Base-by-base conservation (phyloP, 257 asterid genomes). In the Anisodus tanguticus region DNA sequence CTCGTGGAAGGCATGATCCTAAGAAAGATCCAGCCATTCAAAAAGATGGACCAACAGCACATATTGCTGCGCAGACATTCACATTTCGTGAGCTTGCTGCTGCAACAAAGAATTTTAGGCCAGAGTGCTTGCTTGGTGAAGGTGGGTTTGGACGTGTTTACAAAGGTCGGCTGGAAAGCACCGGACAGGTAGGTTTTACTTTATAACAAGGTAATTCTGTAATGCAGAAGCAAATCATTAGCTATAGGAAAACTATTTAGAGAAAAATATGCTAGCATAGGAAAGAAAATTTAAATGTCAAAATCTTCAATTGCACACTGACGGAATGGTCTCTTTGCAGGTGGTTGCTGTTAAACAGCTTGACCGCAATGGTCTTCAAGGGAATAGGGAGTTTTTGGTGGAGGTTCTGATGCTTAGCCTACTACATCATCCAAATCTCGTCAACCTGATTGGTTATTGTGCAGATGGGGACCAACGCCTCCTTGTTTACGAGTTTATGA, bases 391-490 rank as follows among this genome's bases (percentile, higher is more conserved):
- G 83, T 94, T 94, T 87, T 88, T 94, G 87, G 99, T 96, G 86
- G 99, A 96, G 95, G 98, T 96, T 91, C 98, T 96, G 85, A 96
- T 96, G 99, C 99, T 96, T 91, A 96, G 99, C 92, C 90, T 96
- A 80, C 89, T 93, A 62, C 98, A 96, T 88, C 98, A 96, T 88
- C 92, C 90, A 64, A 96, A 96, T 88, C 98, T 96, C 0, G 99
- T 96, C 79, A 96, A 96, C 90, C 93, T 96, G 94, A 96, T 93
- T 19, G 99, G 99, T 86, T 96, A 96, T 89, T 96, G 98, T 88
- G 99, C 99, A 47, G 99, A 94, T 86, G 98, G 99, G 10, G 99
- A 96, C 82, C 99, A 96, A 83, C 94, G 99, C 45, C 95, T 96
- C 84, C 98, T 96, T 76, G 99, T 96, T 84, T 96, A 96, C 26